Conservation (phyloP, 441 rosid genomes). For the Daphne laureola region DNA sequence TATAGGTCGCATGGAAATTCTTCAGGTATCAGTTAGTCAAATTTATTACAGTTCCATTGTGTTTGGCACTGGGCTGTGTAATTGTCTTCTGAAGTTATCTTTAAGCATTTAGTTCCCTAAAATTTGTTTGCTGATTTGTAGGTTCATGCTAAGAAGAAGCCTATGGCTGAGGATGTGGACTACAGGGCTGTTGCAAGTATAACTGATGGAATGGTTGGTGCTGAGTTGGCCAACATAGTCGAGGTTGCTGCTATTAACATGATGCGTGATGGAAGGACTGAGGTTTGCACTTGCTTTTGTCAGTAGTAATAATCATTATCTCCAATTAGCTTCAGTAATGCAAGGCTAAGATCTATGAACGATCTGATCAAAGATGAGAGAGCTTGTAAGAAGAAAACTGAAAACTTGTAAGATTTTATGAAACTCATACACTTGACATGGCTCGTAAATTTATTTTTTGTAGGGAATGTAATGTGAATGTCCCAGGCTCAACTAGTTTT, state of each 20-base stretch:
- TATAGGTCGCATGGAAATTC: slow-evolving; percentile 86
- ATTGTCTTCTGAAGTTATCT: background rate
- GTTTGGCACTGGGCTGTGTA: background rate
- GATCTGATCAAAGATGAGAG: background rate
- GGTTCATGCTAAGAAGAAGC: slow-evolving; percentile 96
- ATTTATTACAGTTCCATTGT: background rate
- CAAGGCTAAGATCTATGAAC: too few species aligned
- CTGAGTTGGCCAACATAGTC: slow-evolving; percentile 90
- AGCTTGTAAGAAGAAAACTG: slow-evolving; percentile 3
- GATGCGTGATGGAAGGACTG: slow-evolving; percentile 92
- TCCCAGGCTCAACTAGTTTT: too few species aligned
- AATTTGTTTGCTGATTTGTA: slow-evolving; percentile 14
- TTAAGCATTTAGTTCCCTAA: slow-evolving; percentile 3
- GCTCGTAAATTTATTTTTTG: too few species aligned
- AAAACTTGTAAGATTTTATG: slow-evolving; percentile 3
- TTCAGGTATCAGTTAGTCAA: slow-evolving; percentile 42
- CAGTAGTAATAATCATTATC: background rate
- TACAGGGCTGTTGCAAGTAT: slow-evolving; percentile 85
- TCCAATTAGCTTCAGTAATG: background rate
- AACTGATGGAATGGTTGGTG: slow-evolving; percentile 99
- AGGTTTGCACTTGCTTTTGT: slow-evolving; percentile 33
- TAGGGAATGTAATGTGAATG: too few species aligned
- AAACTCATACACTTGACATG: background rate
- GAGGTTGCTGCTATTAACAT: slow-evolving; percentile 91
- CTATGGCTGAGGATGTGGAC: slow-evolving; percentile 95